Base-by-base conservation (phyloP, 2,329 filamentous ascomycete genomes). In the Aspergillus ruber region DNA sequence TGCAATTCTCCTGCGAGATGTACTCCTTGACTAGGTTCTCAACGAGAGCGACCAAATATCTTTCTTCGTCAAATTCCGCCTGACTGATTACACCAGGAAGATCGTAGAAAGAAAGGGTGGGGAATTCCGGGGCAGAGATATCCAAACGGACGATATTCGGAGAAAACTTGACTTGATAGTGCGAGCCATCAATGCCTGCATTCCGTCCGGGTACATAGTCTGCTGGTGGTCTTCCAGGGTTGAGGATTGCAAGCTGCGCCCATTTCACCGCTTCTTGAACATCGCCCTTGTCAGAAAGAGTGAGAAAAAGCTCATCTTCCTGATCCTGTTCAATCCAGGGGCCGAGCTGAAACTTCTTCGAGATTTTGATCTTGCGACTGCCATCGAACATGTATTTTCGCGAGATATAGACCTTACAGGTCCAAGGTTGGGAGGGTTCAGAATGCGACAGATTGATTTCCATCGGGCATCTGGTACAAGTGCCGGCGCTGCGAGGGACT, bases 61-160 rank as follows among this genome's bases (percentile, higher is more conserved):
- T 74, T 13, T 90, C 82, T 2, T 80, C 73, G 6, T 78, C 78
- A 6, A 82, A 74, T 2, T 82, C 80, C 0, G 84, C 78, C 6
- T 84, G 84, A 17, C 83, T 81, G 51, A 95, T 91, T 0, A 94
- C 82, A 0, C 90, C 90, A 0, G 90, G 90, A 0, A 95, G 75
- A 51, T 95, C 90, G 51, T 88, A 91, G 57, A 95, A 94, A 0
- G 85, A 88, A 0, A 95, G 64, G 5, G 88, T 82, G 0, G 88
- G 84, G 0, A 91, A 75, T 0, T 74, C 76, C 0, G 86, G 85
- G 0, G 84, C 85, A 0, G 81, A 81, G 21, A 95, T 89, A 45
- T 89, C 80, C 0, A 95, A 72, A 0, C 83, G 79, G 0, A 95
- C 83, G 0, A 90, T 77, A 54, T 95, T 95, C 0, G 90, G 90